Base-by-base conservation (phyloP, 441 rosid genomes). In the Croton laevigatus region DNA sequence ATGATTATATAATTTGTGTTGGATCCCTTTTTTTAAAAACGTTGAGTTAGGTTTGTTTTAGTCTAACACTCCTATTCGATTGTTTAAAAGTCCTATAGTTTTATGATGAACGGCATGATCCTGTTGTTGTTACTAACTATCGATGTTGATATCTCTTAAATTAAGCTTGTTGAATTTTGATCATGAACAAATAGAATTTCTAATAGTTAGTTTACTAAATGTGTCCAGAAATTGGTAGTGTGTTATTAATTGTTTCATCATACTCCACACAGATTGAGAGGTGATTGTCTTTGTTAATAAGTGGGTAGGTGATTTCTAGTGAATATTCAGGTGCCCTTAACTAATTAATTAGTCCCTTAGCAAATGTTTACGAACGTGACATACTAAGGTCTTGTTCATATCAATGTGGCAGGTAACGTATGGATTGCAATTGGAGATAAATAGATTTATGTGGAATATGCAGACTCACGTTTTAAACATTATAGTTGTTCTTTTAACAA, bases 381-480 rank as follows among this genome's bases (percentile, higher is more conserved):
- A 69, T 27, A 11, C 75, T 57, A 38, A 62, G 70, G 34, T 53
- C 60, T 51, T 71, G 27, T 70, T 58, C 36, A 71, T 75, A 57
- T 53, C 55, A 76, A 66, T 64, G 19, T 76, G 65, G 71, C 65
- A 59, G 65, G 65, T 59, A 6, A 61, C 23, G 57, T 19, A 16
- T 44, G 70, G 75, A 65, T 6, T 69, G 62, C 70, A 8, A 23
- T 37, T 49, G 62, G 57, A 58, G 79, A 54, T 40, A 72, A 57
- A 53, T 74, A 59, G 2, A 14, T 37, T 57, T 73, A 44, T 70
- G 74, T 67, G 76, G 72, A 68, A 68, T 62, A 6, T 74, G 60
- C 59, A 46, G 16, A 73, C 65, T 60, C 38, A 54, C 1, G 2
- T 27, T 27, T 27, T 27, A 27, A 27, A 27, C 32, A 27, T 27